These are phyloP conservation scores for Coelastrella sp. DNA, from an alignment of 139 green algal species.

Conservation along the genomic window DNA sequence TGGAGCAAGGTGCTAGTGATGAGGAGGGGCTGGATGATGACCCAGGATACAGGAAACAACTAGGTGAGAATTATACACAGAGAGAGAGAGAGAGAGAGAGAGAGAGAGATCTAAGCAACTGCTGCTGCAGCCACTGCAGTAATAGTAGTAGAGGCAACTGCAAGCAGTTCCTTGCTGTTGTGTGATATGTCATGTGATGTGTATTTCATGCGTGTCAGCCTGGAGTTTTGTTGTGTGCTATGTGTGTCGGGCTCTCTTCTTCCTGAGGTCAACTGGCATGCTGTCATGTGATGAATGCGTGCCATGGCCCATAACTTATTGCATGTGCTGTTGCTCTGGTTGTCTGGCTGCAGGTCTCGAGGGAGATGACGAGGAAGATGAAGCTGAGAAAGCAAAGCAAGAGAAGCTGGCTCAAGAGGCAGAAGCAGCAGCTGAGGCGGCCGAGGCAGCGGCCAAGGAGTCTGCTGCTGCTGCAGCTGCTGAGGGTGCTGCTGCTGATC, in stretches of 20 bases:
- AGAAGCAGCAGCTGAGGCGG: neutral
- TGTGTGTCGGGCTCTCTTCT: too few species aligned
- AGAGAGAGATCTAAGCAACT: too few species aligned
- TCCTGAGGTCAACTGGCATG: too few species aligned
- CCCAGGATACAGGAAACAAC: slow-evolving; percentile 22
- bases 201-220: too few species aligned
- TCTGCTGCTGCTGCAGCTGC: neutral
- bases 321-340: too few species aligned
- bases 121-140: neutral
- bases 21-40: slow-evolving; percentile 41
- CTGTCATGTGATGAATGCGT: too few species aligned
- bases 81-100: too few species aligned
- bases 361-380: slow-evolving; percentile 47
- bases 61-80: slow-evolving; percentile 29
- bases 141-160: too few species aligned
- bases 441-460: neutral
- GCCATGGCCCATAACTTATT: too few species aligned
- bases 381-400: slow-evolving; percentile 21
- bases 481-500: slow-evolving; percentile 1
- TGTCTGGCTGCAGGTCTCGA: slow-evolving; percentile 35
- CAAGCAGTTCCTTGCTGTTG: too few species aligned
- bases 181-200: too few species aligned
- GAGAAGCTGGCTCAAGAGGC: slow-evolving; percentile 13
- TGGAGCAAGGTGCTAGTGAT: slow-evolving; percentile 4
- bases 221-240: too few species aligned